A percentile compares a stretch with the other conserved stretches of the same genome.
These are phyloP conservation scores for Termitomyces sp. DNA, from an alignment of 768 basidiomycete genomes.

Conservation along the genomic window DNA sequence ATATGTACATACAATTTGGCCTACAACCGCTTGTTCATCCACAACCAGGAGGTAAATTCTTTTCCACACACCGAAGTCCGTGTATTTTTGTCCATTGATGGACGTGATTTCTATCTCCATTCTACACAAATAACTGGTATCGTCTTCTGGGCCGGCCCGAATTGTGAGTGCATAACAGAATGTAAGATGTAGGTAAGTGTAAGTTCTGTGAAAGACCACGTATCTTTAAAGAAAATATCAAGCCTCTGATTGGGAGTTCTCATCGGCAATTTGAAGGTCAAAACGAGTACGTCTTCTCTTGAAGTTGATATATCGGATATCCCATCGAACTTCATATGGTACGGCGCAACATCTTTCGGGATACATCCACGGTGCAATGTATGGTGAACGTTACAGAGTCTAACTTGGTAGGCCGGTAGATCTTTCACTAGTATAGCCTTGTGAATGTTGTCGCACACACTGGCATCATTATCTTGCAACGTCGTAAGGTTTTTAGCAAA, in stretches of 20 bases:
- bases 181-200: background rate
- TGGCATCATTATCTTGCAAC: too few relatives aligned
- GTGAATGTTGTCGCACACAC: too few relatives aligned
- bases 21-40: background rate
- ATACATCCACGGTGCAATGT: background rate
- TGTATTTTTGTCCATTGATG: background rate
- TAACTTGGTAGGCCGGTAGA: background rate
- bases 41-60: background rate
- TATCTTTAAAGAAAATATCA: background rate
- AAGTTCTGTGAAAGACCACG: background rate
- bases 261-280: background rate
- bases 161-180: background rate
- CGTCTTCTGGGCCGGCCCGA: background rate
- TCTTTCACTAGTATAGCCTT: too few relatives aligned
- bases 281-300: background rate
- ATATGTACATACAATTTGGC: too few relatives aligned
- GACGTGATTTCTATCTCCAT: background rate
- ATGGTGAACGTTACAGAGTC: background rate
- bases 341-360: background rate
- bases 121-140: background rate
- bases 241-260: background rate
- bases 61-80: background rate
- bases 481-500: too few relatives aligned
- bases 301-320: background rate
- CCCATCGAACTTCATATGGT: background rate